These are phyloP conservation scores for Mycosarcoma mackinlayi DNA, from an alignment of 1,284 basidiomycete species.

Conservation along the genomic window DNA sequence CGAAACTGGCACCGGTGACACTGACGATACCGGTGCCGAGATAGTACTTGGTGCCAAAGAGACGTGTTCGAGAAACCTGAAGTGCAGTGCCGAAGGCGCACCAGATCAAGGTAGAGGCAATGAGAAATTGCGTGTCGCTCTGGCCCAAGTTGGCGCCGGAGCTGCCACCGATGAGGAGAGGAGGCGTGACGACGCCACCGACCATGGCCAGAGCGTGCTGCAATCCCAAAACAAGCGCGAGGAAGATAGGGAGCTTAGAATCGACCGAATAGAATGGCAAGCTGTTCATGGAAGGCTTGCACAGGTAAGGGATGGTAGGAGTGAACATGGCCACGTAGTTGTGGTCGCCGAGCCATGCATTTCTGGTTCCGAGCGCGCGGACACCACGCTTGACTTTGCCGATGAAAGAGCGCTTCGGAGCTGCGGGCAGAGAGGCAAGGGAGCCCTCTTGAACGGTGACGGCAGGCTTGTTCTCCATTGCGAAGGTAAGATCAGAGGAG, in stretches of 20 bases:
- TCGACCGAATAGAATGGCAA: constrained; percentile 39
- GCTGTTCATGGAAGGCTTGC: constrained; percentile 3
- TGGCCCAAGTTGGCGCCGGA: constrained; percentile 23
- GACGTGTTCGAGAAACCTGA: constrained; percentile 27
- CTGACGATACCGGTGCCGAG: constrained; percentile 42
- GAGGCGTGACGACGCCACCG: constrained; percentile 37
- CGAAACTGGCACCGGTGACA: constrained; percentile 41
- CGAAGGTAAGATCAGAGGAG: background rate
- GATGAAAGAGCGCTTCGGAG: constrained; percentile 16
- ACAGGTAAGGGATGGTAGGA: constrained; percentile 26
- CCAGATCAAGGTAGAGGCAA: constrained; percentile 43
- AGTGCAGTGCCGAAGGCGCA: constrained; percentile 31
- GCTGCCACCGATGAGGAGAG: constrained; percentile 21
- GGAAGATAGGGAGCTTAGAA: constrained; percentile 22
- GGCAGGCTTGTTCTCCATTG: constrained; percentile 19
- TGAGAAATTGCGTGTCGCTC: constrained; percentile 28
- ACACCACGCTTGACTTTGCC: constrained; percentile 19
- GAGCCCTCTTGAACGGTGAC: constrained; percentile 23
- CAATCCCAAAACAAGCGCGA: constrained; percentile 10
- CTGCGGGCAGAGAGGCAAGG: constrained; percentile 20
- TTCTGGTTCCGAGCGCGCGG: constrained; percentile 13
- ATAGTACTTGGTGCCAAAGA: constrained; percentile 33
- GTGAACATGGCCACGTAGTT: constrained; percentile 33
- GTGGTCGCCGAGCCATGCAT: constrained; percentile 41
- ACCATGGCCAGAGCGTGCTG: constrained; percentile 35